phyloP scores from a whole-genome alignment of 1,284 basidiomycete species.

The Pholiota adiposa region DNA sequence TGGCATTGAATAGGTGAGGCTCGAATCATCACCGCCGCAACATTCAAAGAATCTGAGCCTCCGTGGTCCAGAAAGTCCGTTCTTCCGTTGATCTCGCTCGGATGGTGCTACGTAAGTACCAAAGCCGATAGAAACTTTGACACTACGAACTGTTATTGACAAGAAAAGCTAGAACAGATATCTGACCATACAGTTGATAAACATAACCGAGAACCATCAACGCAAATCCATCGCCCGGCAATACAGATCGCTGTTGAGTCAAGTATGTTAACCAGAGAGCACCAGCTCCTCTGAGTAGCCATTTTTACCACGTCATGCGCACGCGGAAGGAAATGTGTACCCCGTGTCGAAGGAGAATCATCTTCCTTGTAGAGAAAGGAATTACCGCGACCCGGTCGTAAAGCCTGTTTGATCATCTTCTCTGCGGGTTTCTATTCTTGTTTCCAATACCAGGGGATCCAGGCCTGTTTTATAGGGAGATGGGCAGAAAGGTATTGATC shows the following conservation, averaged over 20 bases:
- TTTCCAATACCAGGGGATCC: neutral
- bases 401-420: neutral
- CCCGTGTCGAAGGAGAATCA: neutral
- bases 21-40: neutral
- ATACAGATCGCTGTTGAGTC: neutral
- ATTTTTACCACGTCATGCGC: neutral
- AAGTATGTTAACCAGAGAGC: neutral
- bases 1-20: neutral
- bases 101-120: neutral
- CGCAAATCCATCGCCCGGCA: neutral
- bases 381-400: slow-evolving; percentile 1
- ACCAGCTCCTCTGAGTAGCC: neutral
- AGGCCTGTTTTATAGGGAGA: slow-evolving; percentile 3
- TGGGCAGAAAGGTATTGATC: neutral
- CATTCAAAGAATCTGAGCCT: neutral
- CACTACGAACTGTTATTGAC: too few relatives aligned
- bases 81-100: neutral
- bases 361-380: neutral
- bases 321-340: slow-evolving; percentile 1
- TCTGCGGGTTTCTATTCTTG: neutral
- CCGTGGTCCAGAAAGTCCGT: neutral
- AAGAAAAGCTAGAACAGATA: too few relatives aligned
- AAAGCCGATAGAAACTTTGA: neutral
- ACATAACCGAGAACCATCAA: neutral
- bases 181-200: too few relatives aligned